Evolutionary conservation across 306 rosid genomes (phyloP), one percentile per base, ranked within the genome.

Genomic region (Quillaja saponaria): DNA sequence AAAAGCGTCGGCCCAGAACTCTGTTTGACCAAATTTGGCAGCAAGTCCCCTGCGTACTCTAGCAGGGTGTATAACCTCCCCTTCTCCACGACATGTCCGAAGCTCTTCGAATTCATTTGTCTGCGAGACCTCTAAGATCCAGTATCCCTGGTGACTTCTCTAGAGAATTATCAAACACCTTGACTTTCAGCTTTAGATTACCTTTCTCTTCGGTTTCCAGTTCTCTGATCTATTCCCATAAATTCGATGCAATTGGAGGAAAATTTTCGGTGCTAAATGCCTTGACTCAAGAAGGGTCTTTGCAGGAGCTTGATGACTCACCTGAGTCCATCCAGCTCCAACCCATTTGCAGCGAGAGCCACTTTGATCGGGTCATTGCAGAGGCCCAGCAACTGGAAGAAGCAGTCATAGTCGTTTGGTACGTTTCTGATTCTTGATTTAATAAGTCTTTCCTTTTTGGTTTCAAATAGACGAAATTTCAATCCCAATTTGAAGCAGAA

Each of bases 401-500:
- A 21, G 47, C 74, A 10, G 63, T 76, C 34, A 51, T 84, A 20
- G 19, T 84, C 35, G 68, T 81, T 49, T 84, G 90, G 90, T 84
- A 50, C 6, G 69, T 48, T 42, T 50, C 41, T 18, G 19, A 46
- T 13, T 46, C 42, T 21, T 20, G 39, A 11, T 15, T 38, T 37
- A 10, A 18, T n/a, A 6, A 5, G 42, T 18, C 25, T 35, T 10
- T 11, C 5, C 3, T 65, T 15, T 28, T 35, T n/a, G 16, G 41
- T 6, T 34, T 14, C 18, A 35, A 35, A 3, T 55, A 33, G 34
- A 34, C 13, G 18, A 0, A 13, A 15, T 34, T 54, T 54, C 8
- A 0, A 8, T 31, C 17, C 28, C 60, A 2, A 33, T 9, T 20
- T 16, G 44, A 18, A 13, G 16, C n/a, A 34, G 28, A 61, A 12